Percentiles rank a stretch among this genome's conserved stretches.
These are phyloP conservation scores for Hypoxylon lenormandii DNA, from an alignment of 495 filamentous ascomycete genomes.

Conservation along the genomic window DNA sequence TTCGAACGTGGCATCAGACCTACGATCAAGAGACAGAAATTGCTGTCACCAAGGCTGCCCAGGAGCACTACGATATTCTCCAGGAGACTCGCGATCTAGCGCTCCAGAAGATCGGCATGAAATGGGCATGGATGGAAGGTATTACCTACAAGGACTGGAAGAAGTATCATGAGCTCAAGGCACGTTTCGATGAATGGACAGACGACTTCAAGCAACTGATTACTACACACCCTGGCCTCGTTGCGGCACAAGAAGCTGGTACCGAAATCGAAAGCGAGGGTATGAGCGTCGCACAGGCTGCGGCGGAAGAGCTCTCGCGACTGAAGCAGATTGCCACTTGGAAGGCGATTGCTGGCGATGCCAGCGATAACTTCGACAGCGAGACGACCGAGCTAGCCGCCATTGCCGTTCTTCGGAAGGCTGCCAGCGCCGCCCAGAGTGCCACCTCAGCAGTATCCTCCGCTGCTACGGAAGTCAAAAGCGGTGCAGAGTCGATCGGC, in stretches of 20 bases:
- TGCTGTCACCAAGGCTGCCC: slow-evolving; percentile 77
- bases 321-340: slow-evolving; percentile 86
- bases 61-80: slow-evolving; percentile 83
- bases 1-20: slow-evolving; percentile 80
- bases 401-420: slow-evolving; percentile 51
- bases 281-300: slow-evolving; percentile 81
- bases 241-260: slow-evolving; percentile 74
- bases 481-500: slow-evolving; percentile 15
- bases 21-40: slow-evolving; percentile 77
- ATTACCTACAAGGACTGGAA: slow-evolving; percentile 97
- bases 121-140: slow-evolving; percentile 96
- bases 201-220: slow-evolving; percentile 79
- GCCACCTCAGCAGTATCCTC: slow-evolving; percentile 36
- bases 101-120: slow-evolving; percentile 93
- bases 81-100: slow-evolving; percentile 87
- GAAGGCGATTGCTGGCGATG: slow-evolving; percentile 83
- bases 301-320: slow-evolving; percentile 83
- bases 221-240: slow-evolving; percentile 75
- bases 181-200: slow-evolving; percentile 85
- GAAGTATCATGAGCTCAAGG: slow-evolving; percentile 86
- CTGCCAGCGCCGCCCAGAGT: slow-evolving; percentile 44
- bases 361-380: slow-evolving; percentile 77
- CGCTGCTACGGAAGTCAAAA: slow-evolving; percentile 25
- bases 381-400: slow-evolving; percentile 59
- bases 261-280: slow-evolving; percentile 77